Evolutionary conservation across 2,329 filamentous ascomycete genomes (phyloP).

Genomic region (Penicillium sp.): DNA sequence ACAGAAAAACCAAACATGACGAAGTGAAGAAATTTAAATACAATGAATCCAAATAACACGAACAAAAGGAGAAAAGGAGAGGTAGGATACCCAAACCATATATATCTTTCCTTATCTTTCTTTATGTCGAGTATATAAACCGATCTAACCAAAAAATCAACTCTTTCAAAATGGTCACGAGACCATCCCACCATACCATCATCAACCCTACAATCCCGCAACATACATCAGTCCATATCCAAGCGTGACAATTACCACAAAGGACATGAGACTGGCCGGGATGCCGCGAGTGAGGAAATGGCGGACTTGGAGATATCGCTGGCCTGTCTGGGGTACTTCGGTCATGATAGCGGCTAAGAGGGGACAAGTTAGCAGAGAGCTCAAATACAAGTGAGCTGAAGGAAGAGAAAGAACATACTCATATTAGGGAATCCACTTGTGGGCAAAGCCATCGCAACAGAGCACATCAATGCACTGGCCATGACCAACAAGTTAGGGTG

Average conservation of each 20-base stretch:
- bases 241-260: constrained; percentile 78
- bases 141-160: neutral
- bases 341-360: constrained; percentile 92
- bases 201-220: constrained; percentile 55
- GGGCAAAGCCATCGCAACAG: constrained; percentile 93
- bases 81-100: neutral
- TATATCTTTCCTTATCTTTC: neutral
- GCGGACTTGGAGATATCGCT: constrained; percentile 84
- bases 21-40: neutral
- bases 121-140: neutral
- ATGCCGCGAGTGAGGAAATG: constrained; percentile 96
- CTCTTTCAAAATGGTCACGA: neutral
- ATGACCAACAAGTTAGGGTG: constrained; percentile 95
- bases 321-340: constrained; percentile 86
- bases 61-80: neutral
- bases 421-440: constrained; percentile 98
- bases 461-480: constrained; percentile 93
- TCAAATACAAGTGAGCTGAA: constrained; percentile 1
- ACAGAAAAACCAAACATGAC: neutral
- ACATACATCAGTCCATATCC: constrained; percentile 89
- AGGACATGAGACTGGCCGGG: constrained; percentile 77
- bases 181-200: neutral
- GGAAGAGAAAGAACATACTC: constrained; percentile 65
- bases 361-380: constrained; percentile 11
- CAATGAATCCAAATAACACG: neutral